A percentile compares a stretch with the other conserved stretches of the same genome.
phyloP scores from a whole-genome alignment of 192 early-diverging fungal species.

The Lobosporangium transversale region DNA sequence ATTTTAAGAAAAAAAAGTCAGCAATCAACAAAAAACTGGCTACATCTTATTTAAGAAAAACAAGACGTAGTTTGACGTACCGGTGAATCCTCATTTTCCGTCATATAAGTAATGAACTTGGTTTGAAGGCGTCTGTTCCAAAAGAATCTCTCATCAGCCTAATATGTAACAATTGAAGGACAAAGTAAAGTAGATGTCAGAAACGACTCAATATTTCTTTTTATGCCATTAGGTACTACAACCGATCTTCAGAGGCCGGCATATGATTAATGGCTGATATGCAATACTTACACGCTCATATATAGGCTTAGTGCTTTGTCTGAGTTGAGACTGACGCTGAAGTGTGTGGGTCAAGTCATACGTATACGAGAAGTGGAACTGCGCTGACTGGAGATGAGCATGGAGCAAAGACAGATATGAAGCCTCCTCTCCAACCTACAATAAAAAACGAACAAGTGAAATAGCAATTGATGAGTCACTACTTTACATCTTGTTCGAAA shows the following conservation, averaged over 20 bases:
- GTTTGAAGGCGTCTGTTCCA: conserved; percentile 84
- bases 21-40: no score
- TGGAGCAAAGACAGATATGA: conserved; percentile 59
- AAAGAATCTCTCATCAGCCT: conserved; percentile 95
- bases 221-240: no score
- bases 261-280: not conserved
- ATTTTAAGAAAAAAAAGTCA: not conserved
- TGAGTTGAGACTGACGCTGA: conserved; percentile 74
- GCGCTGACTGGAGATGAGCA: conserved; percentile 56
- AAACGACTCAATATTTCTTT: no score
- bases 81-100: no score
- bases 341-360: conserved; percentile 88
- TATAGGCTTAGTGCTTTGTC: conserved; percentile 34
- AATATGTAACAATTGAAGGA: no score
- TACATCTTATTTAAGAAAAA: no score
- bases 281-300: conserved; percentile 63
- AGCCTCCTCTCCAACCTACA: conserved; percentile 61
- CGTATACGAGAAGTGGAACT: conserved; percentile 86
- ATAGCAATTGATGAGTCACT: not conserved
- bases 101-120: conserved; percentile 79
- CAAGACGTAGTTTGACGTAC: no score
- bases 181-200: no score
- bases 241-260: not conserved
- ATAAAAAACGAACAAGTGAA: not conserved
- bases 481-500: no score